Conservation (phyloP, 2,329 filamentous ascomycete genomes). For the Claviceps arundinis region DNA sequence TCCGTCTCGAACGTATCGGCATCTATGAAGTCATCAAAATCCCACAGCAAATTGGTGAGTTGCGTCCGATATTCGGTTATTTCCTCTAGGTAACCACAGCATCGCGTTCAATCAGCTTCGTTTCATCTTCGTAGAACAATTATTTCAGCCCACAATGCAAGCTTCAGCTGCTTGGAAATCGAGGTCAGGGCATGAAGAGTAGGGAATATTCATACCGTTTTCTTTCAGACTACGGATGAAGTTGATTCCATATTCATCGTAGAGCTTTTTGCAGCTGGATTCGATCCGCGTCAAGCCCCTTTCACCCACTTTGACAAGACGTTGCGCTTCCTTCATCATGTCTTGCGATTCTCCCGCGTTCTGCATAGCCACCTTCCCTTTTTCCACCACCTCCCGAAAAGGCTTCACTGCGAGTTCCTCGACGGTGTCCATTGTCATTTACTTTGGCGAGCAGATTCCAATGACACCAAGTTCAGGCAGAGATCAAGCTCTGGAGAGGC, state of each 20-base stretch:
- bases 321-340: slow-evolving; percentile 38
- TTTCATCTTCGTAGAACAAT: neutral
- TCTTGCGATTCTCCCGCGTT: slow-evolving; percentile 31
- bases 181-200: neutral
- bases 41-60: slow-evolving; percentile 39
- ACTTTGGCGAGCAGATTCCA: neutral
- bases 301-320: slow-evolving; percentile 34
- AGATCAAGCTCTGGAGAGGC: neutral
- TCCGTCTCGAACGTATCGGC: slow-evolving; percentile 35
- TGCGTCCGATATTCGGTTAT: slow-evolving; percentile 34
- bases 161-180: neutral
- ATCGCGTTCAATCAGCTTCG: neutral
- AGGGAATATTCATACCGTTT: slow-evolving; percentile 29
- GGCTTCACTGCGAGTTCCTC: slow-evolving; percentile 33
- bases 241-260: slow-evolving; percentile 33
- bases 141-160: neutral
- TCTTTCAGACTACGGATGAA: slow-evolving; percentile 41
- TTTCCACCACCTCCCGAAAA: slow-evolving; percentile 39
- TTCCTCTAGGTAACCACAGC: slow-evolving; percentile 24
- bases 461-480: neutral
- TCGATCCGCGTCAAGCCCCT: slow-evolving; percentile 36
- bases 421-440: slow-evolving; percentile 24
- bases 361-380: slow-evolving; percentile 31
- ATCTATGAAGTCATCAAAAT: slow-evolving; percentile 42
- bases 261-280: slow-evolving; percentile 34